Evolutionary conservation across 1,284 basidiomycete species (phyloP).

Genomic region (Sporisorium exsertum): DNA sequence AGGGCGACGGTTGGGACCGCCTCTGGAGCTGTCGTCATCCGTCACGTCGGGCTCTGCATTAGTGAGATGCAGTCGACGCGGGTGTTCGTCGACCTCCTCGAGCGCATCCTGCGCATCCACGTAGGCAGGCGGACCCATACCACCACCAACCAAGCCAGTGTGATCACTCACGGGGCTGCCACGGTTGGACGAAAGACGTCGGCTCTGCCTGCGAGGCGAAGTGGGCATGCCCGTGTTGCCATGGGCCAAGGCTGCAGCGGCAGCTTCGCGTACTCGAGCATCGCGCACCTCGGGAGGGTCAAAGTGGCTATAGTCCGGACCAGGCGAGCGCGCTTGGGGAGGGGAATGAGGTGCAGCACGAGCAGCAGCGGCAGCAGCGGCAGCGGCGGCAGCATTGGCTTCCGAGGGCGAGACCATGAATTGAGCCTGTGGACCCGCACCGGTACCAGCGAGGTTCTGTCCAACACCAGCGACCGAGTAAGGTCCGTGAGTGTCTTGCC

Average conservation of each 20-base stretch:
- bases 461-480: constrained; percentile 42
- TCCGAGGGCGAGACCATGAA: constrained; percentile 49
- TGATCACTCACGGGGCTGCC: constrained; percentile 35
- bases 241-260: constrained; percentile 36
- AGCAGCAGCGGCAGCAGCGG: constrained; percentile 20
- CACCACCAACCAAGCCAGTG: constrained; percentile 14
- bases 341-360: constrained; percentile 2
- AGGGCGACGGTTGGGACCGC: constrained; percentile 28
- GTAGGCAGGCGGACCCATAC: constrained; percentile 40
- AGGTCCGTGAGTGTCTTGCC: constrained; percentile 39
- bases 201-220: constrained; percentile 31
- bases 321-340: constrained; percentile 26
- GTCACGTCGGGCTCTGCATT: constrained; percentile 44
- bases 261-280: constrained; percentile 53
- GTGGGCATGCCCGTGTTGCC: constrained; percentile 9
- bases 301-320: constrained; percentile 59
- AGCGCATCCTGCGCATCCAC: constrained; percentile 41
- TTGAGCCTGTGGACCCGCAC: constrained; percentile 30
- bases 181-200: constrained; percentile 20
- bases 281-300: constrained; percentile 63
- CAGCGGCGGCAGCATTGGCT: constrained; percentile 24
- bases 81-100: constrained; percentile 33
- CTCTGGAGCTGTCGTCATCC: constrained; percentile 32
- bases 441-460: constrained; percentile 19
- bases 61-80: constrained; percentile 35